Evolutionary conservation across 257 asterid species (phyloP), one percentile per base, ranked within the genome.

Genomic region (Rhazya stricta): DNA sequence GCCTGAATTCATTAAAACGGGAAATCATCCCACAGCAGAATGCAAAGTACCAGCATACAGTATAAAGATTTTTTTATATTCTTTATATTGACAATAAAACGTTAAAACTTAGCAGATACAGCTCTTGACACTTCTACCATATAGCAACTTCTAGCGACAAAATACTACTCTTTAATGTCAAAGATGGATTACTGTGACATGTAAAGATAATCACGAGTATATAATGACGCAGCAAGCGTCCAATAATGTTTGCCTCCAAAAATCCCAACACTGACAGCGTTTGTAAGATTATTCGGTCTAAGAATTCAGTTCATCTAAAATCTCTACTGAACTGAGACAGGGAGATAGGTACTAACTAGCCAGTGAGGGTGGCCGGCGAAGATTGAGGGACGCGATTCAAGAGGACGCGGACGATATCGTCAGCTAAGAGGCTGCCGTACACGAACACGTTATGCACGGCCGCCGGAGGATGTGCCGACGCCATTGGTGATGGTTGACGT

Each of bases 381-480:
- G 82, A 79, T 21, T 46, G 76, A 76, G 90, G 88, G 34, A 85
- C 68, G 46, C 90, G 92, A 50, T 83, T 84, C 84, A 95, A 78
- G 54, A 95, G 96, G 30, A 74, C 88, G 0, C 86, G 85, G 61
- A 91, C 98, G 85, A 95, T 96, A 80, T 95, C 97, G 84, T 95
- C 98, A 0, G 91, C 84, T 23, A 90, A 85, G 82, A 94, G 98
- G 85, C 98, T 95, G 77, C 99, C 99, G 74, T 95, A 95, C 53
- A 95, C 98, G 87, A 95, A 95, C 42, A 92, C 97, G 36, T 83
- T 88, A 56, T 88, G 84, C 42, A 75, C 18, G 9, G 80, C 57
- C 6, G 84, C 66, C 72, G 43, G 76, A 46, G 81, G 68, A 78
- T 32, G 72, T 23, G 78, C 50, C 13, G 76, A 48, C 30, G 69